Evolutionary conservation across 1,284 basidiomycete genomes (phyloP), one percentile per base, ranked within the genome.

Genomic region (Sanguinoderma infundibulare): DNA sequence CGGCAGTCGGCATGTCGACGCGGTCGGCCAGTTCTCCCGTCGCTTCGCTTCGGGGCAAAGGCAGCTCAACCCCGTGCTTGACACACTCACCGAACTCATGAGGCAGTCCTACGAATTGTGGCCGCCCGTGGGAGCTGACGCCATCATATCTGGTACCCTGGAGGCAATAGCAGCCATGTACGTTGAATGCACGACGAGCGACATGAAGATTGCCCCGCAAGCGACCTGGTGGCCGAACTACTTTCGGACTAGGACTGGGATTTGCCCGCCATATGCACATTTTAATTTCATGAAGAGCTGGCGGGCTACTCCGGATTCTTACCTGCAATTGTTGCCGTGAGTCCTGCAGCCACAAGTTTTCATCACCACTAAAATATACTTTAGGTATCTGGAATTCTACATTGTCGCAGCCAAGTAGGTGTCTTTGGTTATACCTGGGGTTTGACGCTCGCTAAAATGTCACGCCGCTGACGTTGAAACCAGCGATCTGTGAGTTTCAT

Each of bases 241-340:
- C 57, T 53, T 67, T 6, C 60, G 65, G 6, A 46, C 40, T 24
- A 39, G 55, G 39, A 56, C 65, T 17, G 62, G 65, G 3, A 62
- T 67, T 2, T 57, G 58, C 26, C 55, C 65, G 8, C 60, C 62
- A n/a, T 67, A 60, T 47, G 58, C 63, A 9, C 62, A 67, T 46
- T 64, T 67, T 47, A 36, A 62, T 24, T 67, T 67, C 59, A 50
- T 63, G 42, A 64, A 64, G 30, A 24, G 26, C 6, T 64, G 60
- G 62, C 49, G 56, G 42, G 20, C 56, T 24, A 56, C 53, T 5
- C 50, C 61, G 24, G 59, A 64, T 34, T 58, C 65, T 17, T 67
- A 67, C 30, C 40, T 67, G 17, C 65, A 67, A 14, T 46, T 67
- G n/a, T 9, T 67, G 6, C 65, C 65, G 65, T 67, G 30, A 59